Base-by-base conservation (phyloP, 331 rosid genomes). In the Telfairia occidentalis region DNA sequence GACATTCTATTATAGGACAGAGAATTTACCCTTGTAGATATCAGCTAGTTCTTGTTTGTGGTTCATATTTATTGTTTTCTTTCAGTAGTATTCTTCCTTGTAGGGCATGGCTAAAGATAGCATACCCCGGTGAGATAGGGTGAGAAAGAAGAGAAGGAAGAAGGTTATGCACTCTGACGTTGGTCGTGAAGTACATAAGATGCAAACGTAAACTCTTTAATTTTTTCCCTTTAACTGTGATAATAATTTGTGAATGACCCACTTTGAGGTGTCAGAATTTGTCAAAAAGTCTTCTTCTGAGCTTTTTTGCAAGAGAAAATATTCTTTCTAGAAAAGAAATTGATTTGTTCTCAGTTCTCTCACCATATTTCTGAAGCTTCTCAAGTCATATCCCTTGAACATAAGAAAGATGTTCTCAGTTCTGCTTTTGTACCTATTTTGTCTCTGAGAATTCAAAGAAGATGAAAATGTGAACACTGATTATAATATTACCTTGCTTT, bases 1-100 rank as follows among this genome's bases (percentile, higher is more conserved):
- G 26, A 28, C 55, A 45, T 72, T 65, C 45, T 75, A 58, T 11
- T 43, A 9, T 23, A 79, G 75, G 63, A 76, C 74, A 69, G 21
- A 69, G 43, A 69, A 13, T 28, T 42, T 69, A 69, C 54, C 37
- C 74, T 43, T 13, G 23, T 69, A 26, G 57, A 26, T 69, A 16
- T 70, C 35, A 30, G 57, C 74, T 69, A 69, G 24, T 45, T 69
- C 57, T 69, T 70, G 57, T 45, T 43, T 24, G 50, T 65, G 37
- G 55, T 46, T 69, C 37, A 46, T 45, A 24, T 43, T 42, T 43
- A 42, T 67, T 67, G 73, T 66, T 21, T 21, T 38, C 21, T 55
- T 58, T 71, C 60, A 71, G 30, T 29, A 73, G 74, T 54, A 60
- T 21, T 9, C 19, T 48, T 38, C 35, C 16, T 12, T 48, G 18